Evolutionary conservation across 768 basidiomycete genomes (phyloP), one percentile per base, ranked within the genome.

Genomic region (Tephrocybe sp.): DNA sequence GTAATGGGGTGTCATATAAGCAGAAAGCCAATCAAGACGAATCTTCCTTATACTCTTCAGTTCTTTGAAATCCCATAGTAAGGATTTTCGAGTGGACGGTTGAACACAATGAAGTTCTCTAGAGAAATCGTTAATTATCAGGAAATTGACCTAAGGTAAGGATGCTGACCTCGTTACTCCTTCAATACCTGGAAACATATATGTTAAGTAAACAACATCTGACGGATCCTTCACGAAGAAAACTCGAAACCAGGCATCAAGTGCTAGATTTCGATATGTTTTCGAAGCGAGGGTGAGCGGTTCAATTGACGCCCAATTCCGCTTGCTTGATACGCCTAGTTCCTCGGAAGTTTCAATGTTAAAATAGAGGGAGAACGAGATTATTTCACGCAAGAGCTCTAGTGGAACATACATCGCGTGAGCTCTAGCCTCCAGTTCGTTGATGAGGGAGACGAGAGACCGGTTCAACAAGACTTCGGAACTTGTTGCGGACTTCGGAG

Each of bases 301-400:
- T 36, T 55, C 24, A n/a, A 72, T 54, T 8, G 58, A 51, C 7
- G 49, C 39, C 68, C 68, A 70, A 8, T 51, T 30, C 9, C 61
- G 57, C 44, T 71, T 71, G 21, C 31, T 38, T 30, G 58, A 53
- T 15, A 50, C 41, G 5, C 58, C 60, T 19, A 41, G 53, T 25
- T 53, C 46, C 11, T 61, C 57, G 32, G 49, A 18, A 9, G 28
- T n/a, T n/a, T 24, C 27, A 0, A 51, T 42, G 21, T 51, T 24
- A 12, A 41, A n/a, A 21, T 59, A 46, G 13, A 68, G 55, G 22
- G 66, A 32, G 41, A 54, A 46, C 1, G 46, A 44, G n/a, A 69
- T 52, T 13, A 73, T 68, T 55, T 71, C 66, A 35, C 57, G 50
- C 19, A 70, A 51, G 36, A 73, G 63, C 60, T 73, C 71, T 21